Base-by-base conservation (phyloP, 768 basidiomycete genomes). In the Coprinopsis cinerea region DNA sequence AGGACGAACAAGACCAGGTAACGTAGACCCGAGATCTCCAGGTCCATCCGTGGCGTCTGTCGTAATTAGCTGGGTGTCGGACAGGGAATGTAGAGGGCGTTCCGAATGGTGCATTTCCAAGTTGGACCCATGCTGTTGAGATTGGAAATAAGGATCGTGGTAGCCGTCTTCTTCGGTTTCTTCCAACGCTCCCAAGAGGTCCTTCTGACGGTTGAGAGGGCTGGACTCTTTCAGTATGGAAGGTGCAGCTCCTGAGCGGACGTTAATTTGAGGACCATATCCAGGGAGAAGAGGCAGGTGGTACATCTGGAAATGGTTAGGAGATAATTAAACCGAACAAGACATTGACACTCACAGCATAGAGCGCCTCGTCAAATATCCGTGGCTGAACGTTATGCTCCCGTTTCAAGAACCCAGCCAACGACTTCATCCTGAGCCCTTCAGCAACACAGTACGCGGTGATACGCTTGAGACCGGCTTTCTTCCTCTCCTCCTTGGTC, bases 381-480 rank as follows among this genome's bases (percentile, higher is more conserved):
- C 94, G 74, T 1, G 84, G 91, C 9, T 69, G 74, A 10, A 94
- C 92, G 48, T 93, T 95, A 63, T 97, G 94, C 61, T 97, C 94
- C 45, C 94, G 73, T 66, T 94, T 95, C 62, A 96, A 62, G 60
- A 93, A 95, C 1, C 84, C 82, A 10, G 85, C 82, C 18, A 96
- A 67, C 0, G 88, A 67, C 64, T 91, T 93, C 79, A 89, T 85
- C 61, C 83, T 82, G 64, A 94, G 84, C 5, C 78, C 78, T 57
- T 94, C 92, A 5, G 89, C 88, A 4, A 92, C 74, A 55, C 87
- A 94, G 64, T 94, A 97, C 2, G 91, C 92, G 0, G 93, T 92
- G 47, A 95, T 77, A 25, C 92, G 75, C 51, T 81, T 84, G 64
- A 81, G 85, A 1, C 89, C 88, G 10, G 85, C 86, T 51, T 82